phyloP scores from a whole-genome alignment of 176 grass and related monocot species.

The Chloris gayana region DNA sequence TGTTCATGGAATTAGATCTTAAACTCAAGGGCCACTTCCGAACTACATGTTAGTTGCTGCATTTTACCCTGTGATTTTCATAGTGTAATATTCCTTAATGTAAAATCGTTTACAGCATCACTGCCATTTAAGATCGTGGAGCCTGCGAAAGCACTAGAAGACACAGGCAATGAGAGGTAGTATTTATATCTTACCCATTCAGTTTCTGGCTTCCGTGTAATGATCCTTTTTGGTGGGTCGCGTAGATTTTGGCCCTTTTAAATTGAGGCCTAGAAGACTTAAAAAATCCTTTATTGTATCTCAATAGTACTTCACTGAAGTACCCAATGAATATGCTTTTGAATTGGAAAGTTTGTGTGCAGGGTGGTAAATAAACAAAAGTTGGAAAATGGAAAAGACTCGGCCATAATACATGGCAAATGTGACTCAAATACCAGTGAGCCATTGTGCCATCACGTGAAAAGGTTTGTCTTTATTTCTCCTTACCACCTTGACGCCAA shows the following conservation, averaged over 20 bases:
- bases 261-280: slow-evolving; percentile 1
- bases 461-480: slow-evolving; percentile 33
- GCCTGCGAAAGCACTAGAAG: slow-evolving; percentile 13
- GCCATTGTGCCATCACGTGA: slow-evolving; percentile 9
- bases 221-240: not conserved
- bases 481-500: not conserved
- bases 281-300: not conserved
- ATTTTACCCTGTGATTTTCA: not conserved
- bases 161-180: slow-evolving; percentile 36
- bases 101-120: slow-evolving; percentile 42
- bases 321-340: slow-evolving; percentile 25
- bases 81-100: slow-evolving; percentile 17
- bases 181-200: not conserved
- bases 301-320: slow-evolving; percentile 12
- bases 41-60: slow-evolving; percentile 1
- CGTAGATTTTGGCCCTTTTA: not conserved
- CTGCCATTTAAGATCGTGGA: not conserved
- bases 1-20: slow-evolving; percentile 10
- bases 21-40: not conserved
- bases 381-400: slow-evolving; percentile 15
- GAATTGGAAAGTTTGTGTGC: slow-evolving; percentile 34
- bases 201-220: not conserved
- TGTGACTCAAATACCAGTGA: slow-evolving; percentile 5
- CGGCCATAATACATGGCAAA: not conserved
- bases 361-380: slow-evolving; percentile 32